Base-by-base conservation (phyloP, 2,329 filamentous ascomycete genomes). In the Colletotrichum destructivum region DNA sequence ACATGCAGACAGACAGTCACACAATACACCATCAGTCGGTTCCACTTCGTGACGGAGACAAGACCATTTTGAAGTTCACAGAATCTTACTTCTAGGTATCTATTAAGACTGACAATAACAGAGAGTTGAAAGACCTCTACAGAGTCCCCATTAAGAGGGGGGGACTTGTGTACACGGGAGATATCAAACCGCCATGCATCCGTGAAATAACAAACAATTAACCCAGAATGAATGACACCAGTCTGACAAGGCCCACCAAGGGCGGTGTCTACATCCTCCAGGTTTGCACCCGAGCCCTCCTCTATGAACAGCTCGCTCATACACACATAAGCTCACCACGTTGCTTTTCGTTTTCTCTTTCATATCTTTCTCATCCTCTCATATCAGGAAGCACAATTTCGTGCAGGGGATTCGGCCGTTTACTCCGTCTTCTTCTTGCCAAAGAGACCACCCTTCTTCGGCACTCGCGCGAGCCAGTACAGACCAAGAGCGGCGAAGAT, bases 381-480 rank as follows among this genome's bases (percentile, higher is more conserved):
- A 18, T 47, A 35, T 23, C 15, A 7, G 9, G 47, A n/a, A 52
- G 18, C 40, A 52, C 42, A 42, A 44, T 38, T 44, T 23, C 51
- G 23, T 26, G 15, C 47, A 16, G 0, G 26, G 16, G 12, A 23
- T 18, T 49, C 16, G 18, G 1, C 31, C 11, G 2, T 18, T 63
- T 74, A 77, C 73, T 80, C 77, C 21, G 77, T 77, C 75, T 82
- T 82, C 59, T 81, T 82, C 66, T 77, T 78, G 59, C 76, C 76
- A 60, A 78, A 75, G 23, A 75, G 71, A 13, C 70, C 65, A 13
- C 78, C 74, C 74, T 79, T 80, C 77, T 86, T 87, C 5, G 85
- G 85, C 68, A 88, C 83, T 46, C 86, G 81, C 1, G 81, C 84
- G 66, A 88, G 77, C 85, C 86, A 91, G 77, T 91, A 92, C 46